Evolutionary conservation across 2,329 filamentous ascomycete genomes (phyloP), one percentile per base, ranked within the genome.

Genomic region (Aureobasidium lini): DNA sequence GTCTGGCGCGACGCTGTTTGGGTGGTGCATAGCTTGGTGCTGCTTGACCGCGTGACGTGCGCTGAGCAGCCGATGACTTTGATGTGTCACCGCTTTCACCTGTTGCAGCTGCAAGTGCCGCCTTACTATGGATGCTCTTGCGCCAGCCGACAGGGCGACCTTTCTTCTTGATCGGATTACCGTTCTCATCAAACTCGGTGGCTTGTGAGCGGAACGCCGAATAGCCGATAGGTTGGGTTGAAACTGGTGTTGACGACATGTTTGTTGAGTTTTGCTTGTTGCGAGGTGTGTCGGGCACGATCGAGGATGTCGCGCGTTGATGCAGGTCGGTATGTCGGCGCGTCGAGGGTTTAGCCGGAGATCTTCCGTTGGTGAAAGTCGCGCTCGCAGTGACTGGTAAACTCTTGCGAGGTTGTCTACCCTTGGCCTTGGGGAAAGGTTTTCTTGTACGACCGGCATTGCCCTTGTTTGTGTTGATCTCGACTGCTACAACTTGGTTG

Each of bases 91-190:
- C 56, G 29, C 42, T 34, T 8, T 47, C 40, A 34, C 69, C 69
- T 58, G 63, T 40, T 28, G 46, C 37, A 31, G 39, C 57, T 34
- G 57, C 57, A 50, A 59, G 65, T 10, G 65, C 64, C 59, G 65
- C 70, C 50, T 64, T 76, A 36, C 73, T 75, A 62, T 79, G 77
- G 13, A 79, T 67, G 11, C 67, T 67, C 64, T 80, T 80, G 44
- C 76, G 72, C 77, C 77, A 80, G 15, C 77, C 77, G 16, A 79
- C 71, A 4, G 78, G 77, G 18, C 77, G 72, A 29, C 77, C 77
- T 67, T 71, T 76, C 68, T 75, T 79, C 63, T 72, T 73, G 53
- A 71, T 64, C 15, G 62, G 60, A 47, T 71, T 71, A 46, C 70
- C 70, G 56, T 67, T 62, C 34, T 66, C 67, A 57, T 71, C 70